Base-by-base conservation (phyloP, 345 rosid species). In the Camelina neglecta region DNA sequence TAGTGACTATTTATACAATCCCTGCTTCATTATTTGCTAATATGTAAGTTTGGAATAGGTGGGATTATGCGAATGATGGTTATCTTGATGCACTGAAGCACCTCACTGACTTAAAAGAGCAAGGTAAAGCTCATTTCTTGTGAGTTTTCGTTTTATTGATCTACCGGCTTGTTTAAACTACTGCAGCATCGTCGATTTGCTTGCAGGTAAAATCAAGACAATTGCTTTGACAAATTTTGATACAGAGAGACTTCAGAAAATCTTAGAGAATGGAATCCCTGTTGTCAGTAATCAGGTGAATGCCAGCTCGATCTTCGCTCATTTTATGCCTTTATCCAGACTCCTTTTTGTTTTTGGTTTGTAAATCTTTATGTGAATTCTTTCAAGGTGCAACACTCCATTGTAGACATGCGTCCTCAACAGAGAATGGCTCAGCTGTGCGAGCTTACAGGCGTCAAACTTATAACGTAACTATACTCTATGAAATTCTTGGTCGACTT, bases 381-480 rank as follows among this genome's bases (percentile, higher is more conserved):
- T n/a, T 79, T 67, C 5, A 78, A 91, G 98, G 97, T 93, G 81
- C 98, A 93, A 83, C 97, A 93, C 85, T 91, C 97, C 69, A 77
- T 91, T 76, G 96, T 91, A 57, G 98, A 93, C 64, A 88, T 91
- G 97, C 98, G 97, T 53, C 98, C 97, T 69, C 98, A 87, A 67
- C 94, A 88, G 80, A 88, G 82, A 82, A 93, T 93, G 98, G 92
- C 93, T 60, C 97, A 93, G 86, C 94, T 93, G 61, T 93, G 98
- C 72, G 86, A 85, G 81, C 88, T 86, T 45, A 82, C 96, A 11
- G 98, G 98, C 72, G 96, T 93, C 76, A 90, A 93, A 82, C 96
- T 93, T 67, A 90, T 93, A 75, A 93, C 98, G 97, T 93, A 72
- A 64, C 60, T 81, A 65, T 75, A 71, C 80, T 65, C 65, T 74